These are phyloP conservation scores for Colletotrichum chrysophilum DNA, from an alignment of 2,329 filamentous ascomycete species.

Conservation along the genomic window DNA sequence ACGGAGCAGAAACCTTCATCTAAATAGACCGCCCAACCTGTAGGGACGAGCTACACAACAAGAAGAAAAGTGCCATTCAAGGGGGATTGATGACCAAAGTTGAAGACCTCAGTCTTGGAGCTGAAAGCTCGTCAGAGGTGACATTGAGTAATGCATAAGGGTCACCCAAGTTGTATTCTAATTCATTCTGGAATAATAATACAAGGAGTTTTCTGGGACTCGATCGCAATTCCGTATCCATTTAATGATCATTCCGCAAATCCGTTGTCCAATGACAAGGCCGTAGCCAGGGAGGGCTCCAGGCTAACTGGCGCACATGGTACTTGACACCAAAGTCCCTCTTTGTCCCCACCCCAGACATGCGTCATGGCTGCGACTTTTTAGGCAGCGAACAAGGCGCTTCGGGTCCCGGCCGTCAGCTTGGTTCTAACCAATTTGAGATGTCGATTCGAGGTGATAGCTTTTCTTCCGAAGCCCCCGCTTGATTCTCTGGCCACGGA, in stretches of 20 bases:
- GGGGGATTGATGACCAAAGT: not conserved
- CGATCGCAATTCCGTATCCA: not conserved
- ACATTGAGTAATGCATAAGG: not conserved
- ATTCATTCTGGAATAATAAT: not conserved
- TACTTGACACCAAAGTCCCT: not conserved
- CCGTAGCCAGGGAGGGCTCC: not conserved
- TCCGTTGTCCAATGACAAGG: not conserved
- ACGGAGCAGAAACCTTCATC: not conserved
- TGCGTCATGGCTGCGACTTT: not conserved
- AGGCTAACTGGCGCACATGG: not conserved
- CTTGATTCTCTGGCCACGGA: not conserved
- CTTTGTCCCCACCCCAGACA: not conserved
- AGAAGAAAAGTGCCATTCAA: not conserved
- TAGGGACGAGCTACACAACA: not conserved
- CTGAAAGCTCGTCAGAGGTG: not conserved
- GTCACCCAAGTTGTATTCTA: not conserved
- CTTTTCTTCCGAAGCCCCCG: not conserved
- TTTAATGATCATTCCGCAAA: not conserved
- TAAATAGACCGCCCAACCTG: not conserved
- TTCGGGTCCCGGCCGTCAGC: not conserved
- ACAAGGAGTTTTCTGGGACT: not conserved
- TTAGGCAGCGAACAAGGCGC: not conserved
- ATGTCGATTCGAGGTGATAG: not conserved
- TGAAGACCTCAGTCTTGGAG: not conserved
- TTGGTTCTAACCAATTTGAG: not conserved